Conservation (phyloP, 2,329 filamentous ascomycete species). For the Triangularia setosa region DNA sequence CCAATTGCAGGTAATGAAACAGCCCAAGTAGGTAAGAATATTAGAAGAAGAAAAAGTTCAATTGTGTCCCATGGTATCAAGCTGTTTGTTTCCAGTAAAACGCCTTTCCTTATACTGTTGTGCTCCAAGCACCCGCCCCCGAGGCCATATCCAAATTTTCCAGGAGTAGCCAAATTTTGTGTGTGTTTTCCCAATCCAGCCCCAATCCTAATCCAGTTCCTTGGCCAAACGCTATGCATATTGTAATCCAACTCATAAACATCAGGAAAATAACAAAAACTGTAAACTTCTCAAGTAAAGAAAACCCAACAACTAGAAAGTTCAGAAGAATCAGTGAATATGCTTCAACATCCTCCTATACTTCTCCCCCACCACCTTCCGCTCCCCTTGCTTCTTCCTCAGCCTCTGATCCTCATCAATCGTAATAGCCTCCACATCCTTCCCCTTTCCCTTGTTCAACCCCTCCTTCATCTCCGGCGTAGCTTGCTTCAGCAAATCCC, state of each 20-base stretch:
- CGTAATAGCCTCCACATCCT: slow-evolving; percentile 18
- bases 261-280: neutral
- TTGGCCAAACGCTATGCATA: neutral
- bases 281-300: neutral
- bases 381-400: slow-evolving; percentile 19
- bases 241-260: neutral
- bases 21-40: neutral
- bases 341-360: slow-evolving; percentile 16
- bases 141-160: neutral
- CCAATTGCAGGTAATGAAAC: neutral
- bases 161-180: neutral
- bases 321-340: neutral
- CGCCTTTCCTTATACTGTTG: neutral
- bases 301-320: too few relatives aligned
- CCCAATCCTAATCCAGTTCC: neutral
- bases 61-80: neutral
- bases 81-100: neutral
- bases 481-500: slow-evolving; percentile 21
- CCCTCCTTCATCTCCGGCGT: neutral
- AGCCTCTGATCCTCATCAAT: slow-evolving; percentile 21
- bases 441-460: neutral
- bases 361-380: slow-evolving; percentile 19
- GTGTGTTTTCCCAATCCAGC: neutral
- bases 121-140: neutral
- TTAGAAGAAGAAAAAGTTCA: neutral